phyloP scores from a whole-genome alignment of 75 land plant species.

The Sequoia sempervirens region DNA sequence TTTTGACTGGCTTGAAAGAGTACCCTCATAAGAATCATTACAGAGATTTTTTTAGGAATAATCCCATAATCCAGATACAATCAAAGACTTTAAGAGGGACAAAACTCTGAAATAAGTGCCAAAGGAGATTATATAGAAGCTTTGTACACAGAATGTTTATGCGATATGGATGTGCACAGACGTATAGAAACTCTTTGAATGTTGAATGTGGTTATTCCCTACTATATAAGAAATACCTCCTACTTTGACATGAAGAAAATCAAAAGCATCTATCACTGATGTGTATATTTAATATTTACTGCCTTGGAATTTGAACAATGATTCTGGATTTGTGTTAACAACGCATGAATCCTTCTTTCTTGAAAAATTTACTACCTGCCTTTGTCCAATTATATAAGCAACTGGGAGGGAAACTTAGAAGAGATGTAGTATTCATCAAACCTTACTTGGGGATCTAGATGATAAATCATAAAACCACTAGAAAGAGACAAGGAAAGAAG shows the following conservation, averaged over 20 bases:
- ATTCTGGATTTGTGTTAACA: background rate
- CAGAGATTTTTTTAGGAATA: background rate
- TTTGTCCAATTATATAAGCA: background rate
- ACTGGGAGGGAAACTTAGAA: background rate
- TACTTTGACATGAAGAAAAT: background rate
- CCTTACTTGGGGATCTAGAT: background rate
- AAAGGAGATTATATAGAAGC: background rate
- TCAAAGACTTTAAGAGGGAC: background rate
- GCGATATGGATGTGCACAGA: background rate
- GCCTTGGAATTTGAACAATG: background rate
- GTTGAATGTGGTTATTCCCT: background rate
- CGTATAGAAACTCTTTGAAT: background rate
- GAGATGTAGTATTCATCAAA: background rate
- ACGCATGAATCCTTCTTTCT: too few species aligned
- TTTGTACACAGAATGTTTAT: background rate
- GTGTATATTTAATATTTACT: background rate
- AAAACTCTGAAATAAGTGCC: background rate
- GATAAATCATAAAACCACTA: background rate
- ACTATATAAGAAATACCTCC: background rate
- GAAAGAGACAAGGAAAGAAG: background rate
- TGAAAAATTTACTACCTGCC: background rate
- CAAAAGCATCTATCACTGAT: background rate
- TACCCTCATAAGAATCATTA: background rate
- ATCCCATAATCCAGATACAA: background rate
- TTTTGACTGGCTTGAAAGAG: background rate